Evolutionary conservation across 345 rosid species (phyloP).

Genomic region (Melastoma malabathricum): DNA sequence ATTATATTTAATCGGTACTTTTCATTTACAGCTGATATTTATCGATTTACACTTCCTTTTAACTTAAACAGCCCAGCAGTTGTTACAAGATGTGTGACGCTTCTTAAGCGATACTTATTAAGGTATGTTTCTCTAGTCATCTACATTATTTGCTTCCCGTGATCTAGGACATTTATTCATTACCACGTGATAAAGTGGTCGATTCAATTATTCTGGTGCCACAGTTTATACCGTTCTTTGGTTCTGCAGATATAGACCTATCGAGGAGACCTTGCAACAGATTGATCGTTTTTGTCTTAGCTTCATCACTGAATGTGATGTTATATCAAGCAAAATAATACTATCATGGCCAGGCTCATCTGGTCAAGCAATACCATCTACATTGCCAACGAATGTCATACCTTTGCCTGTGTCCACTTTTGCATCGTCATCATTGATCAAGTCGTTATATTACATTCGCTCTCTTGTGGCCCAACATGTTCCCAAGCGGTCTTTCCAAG

Average conservation of each 20-base stretch:
- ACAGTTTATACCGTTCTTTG: slow-evolving; percentile 6
- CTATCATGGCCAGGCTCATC: slow-evolving; percentile 32
- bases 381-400: slow-evolving; percentile 32
- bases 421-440: slow-evolving; percentile 74
- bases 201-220: neutral
- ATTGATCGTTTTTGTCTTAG: slow-evolving; percentile 77
- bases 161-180: neutral
- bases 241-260: slow-evolving; percentile 79
- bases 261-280: slow-evolving; percentile 80
- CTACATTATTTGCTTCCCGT: neutral
- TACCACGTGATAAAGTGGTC: no score
- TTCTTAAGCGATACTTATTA: slow-evolving; percentile 77
- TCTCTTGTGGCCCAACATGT: slow-evolving; percentile 77
- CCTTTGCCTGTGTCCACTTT: slow-evolving; percentile 76
- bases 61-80: slow-evolving; percentile 77
- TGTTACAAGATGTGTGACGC: slow-evolving; percentile 87
- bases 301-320: slow-evolving; percentile 65
- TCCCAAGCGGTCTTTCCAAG: slow-evolving; percentile 78
- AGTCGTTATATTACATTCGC: slow-evolving; percentile 90
- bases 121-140: slow-evolving; percentile 32
- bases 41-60: slow-evolving; percentile 12
- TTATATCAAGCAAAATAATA: slow-evolving; percentile 38
- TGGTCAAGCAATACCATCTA: slow-evolving; percentile 31
- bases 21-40: neutral
- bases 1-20: no score